Evolutionary conservation across 106 monocot genomes (phyloP).

Genomic region (Dendrobium chrysotoxum): DNA sequence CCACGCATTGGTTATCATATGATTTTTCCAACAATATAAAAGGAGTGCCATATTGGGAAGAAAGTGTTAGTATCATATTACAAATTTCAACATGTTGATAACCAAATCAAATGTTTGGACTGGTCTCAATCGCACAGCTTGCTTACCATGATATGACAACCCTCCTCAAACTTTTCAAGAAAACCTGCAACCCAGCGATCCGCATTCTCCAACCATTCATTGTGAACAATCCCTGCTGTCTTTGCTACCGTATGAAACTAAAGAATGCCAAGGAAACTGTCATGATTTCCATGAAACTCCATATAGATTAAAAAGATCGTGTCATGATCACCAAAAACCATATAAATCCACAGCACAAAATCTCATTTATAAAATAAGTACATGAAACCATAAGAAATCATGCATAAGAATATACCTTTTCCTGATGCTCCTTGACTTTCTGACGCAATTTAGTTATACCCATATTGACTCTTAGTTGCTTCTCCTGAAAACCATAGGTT

Average conservation of each 20-base stretch:
- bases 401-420: conserved; percentile 35
- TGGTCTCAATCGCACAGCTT: too few species aligned
- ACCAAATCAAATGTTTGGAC: too few species aligned
- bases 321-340: not conserved
- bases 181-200: conserved; percentile 78
- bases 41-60: too few species aligned
- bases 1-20: too few species aligned
- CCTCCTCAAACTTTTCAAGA: conserved; percentile 80
- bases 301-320: not conserved
- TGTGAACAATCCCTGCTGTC: conserved; percentile 39
- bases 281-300: not conserved
- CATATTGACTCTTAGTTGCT: conserved; percentile 75
- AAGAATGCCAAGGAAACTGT: not conserved
- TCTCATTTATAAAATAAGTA: too few species aligned
- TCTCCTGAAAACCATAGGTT: conserved; percentile 40
- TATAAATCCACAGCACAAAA: too few species aligned
- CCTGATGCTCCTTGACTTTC: conserved; percentile 69
- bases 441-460: conserved; percentile 59
- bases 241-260: conserved; percentile 71
- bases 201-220: conserved; percentile 68
- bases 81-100: not conserved
- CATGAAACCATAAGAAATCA: too few species aligned
- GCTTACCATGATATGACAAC: conserved; percentile 71
- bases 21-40: too few species aligned
- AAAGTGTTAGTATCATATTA: not conserved